Percentiles rank a stretch among this genome's conserved stretches.
phyloP scores from a whole-genome alignment of 176 grass and related monocot species.

The Hordeum vulgare region MorexV3_pseudomolecules_assembly NC_058522.1:479416193-479416692 shows the following conservation, averaged over 20 bases:
- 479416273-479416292: background rate
- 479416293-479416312: background rate
- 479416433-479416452: background rate
- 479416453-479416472: background rate
- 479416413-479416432: background rate
- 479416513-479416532: background rate
- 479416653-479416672: background rate
- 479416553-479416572: background rate
- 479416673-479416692: background rate
- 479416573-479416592: background rate
- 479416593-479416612: background rate
- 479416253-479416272: background rate
- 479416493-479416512: background rate
- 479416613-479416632: background rate
- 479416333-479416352: background rate
- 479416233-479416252: background rate
- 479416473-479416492: background rate
- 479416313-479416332: background rate
- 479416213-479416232: too few relatives aligned
- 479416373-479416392: background rate
- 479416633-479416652: background rate
- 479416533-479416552: background rate
- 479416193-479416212: too few relatives aligned
- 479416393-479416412: background rate
- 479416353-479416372: background rate